Evolutionary conservation across 1,284 basidiomycete genomes (phyloP), one percentile per base, ranked within the genome.

Genomic region (Microbotryum silenes-acaulis): DNA sequence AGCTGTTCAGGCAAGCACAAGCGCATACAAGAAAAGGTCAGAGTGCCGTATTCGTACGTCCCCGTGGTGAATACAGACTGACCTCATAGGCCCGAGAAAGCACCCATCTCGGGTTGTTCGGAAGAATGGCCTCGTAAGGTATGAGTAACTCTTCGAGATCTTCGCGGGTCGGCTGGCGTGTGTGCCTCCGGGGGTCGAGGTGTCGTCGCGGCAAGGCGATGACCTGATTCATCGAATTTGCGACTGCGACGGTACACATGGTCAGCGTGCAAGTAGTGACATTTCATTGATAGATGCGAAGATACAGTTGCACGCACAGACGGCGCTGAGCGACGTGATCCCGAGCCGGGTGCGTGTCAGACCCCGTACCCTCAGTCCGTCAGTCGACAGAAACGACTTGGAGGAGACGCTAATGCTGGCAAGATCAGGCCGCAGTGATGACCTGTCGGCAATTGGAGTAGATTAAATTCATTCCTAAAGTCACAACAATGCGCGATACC

Each of bases 141-240:
- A 91, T 76, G 20, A 97, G 81, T 77, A 83, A 82, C 75, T 96
- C 93, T 71, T 97, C 93, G 67, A 82, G 79, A 68, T 97, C 91
- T 66, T 85, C 80, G 5, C 80, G 77, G 4, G 87, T 88, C 0
- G 85, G 84, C 75, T 92, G 92, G 27, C 83, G 80, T 7, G 71
- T 52, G 0, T 91, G 91, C 60, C 94, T 79, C 9, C 92, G 83
- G 0, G 93, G 91, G 72, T 97, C 86, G 46, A 98, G 78, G 25
- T 91, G 71, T 16, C 85, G 79, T 37, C 86, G 82, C 1, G 89
- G 85, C 64, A 97, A 79, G 0, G 85, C 81, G 44, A 87, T 82
- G 29, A 98, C 79, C 71, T 89, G 87, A 63, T 85, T 79, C 62
- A 83, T 84, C 54, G 80, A 80, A 60, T 84, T 93, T 16, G 91